Conservation (phyloP, 192 early-diverging fungal species). For the Gigaspora rosea region DNA sequence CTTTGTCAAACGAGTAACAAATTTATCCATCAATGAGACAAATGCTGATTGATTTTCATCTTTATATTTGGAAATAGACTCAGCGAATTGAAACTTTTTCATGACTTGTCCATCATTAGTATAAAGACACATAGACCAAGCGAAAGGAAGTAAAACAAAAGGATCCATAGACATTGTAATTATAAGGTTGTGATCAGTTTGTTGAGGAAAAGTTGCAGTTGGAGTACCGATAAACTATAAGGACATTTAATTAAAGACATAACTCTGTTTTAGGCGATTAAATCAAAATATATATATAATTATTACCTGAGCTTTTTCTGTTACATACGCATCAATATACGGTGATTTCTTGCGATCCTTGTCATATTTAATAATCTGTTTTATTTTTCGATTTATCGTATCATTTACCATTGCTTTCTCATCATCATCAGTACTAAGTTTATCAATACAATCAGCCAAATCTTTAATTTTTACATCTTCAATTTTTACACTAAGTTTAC, state of each 20-base stretch:
- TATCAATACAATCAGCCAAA: conserved; percentile 11
- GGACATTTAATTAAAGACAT: neutral
- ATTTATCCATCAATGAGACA: conserved; percentile 16
- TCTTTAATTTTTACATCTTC: conserved; percentile 7
- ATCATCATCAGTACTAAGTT: neutral
- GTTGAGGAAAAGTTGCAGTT: conserved; percentile 3
- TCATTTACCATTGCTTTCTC: neutral
- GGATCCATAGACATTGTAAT: conserved; percentile 32
- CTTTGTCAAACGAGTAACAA: conserved; percentile 24
- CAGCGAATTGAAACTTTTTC: neutral
- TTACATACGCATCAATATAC: conserved; percentile 4
- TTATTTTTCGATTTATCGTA: neutral
- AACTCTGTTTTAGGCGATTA: neutral
- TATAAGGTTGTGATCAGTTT: conserved; percentile 25
- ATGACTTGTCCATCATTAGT: conserved; percentile 12
- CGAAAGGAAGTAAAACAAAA: conserved; percentile 15
- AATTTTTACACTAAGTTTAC: neutral
- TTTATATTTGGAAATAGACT: neutral
- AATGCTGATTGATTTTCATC: neutral
- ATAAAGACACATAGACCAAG: conserved; percentile 21
- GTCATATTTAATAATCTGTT: conserved; percentile 26
- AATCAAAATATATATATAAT: neutral
- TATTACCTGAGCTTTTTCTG: conserved; percentile 14
- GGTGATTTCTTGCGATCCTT: neutral
- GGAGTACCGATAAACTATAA: conserved; percentile 14